Evolutionary conservation across 1,284 basidiomycete species (phyloP).

Genomic region (Lentinus polychrous): DNA sequence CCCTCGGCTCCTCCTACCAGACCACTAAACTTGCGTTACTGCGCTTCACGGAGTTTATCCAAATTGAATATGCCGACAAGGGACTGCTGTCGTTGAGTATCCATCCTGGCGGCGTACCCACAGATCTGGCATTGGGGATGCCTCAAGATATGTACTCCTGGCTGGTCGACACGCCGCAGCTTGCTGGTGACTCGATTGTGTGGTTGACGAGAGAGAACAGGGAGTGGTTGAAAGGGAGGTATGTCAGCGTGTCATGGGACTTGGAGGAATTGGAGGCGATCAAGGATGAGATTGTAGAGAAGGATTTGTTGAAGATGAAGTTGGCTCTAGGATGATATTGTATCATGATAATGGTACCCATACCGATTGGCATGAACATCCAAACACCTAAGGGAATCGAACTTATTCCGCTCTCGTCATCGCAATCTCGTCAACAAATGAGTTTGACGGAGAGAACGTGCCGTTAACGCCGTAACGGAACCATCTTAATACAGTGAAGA

Average conservation of each 20-base stretch:
- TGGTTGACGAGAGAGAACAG: slow-evolving; percentile 8
- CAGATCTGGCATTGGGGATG: slow-evolving; percentile 6
- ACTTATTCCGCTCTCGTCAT: too few species aligned
- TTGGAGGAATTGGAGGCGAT: slow-evolving; percentile 9
- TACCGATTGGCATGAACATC: too few species aligned
- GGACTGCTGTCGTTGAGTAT: slow-evolving; percentile 9
- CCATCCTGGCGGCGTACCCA: slow-evolving; percentile 10
- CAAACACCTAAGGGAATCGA: too few species aligned
- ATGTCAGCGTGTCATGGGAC: slow-evolving; percentile 10
- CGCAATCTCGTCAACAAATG: too few species aligned
- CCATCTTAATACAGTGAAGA: too few species aligned
- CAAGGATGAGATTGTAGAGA: slow-evolving; percentile 9
- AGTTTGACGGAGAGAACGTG: too few species aligned
- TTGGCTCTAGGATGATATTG: too few species aligned
- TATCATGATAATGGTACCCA: too few species aligned
- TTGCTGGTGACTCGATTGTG: slow-evolving; percentile 6
- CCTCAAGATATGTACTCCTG: neutral
- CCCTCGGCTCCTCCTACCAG: neutral
- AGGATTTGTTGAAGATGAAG: too few species aligned
- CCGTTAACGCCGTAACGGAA: too few species aligned
- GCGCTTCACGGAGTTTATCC: slow-evolving; percentile 12
- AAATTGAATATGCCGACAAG: slow-evolving; percentile 9
- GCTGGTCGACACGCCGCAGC: slow-evolving; percentile 9
- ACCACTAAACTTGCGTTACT: slow-evolving; percentile 11
- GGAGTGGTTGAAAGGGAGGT: neutral